Conservation (phyloP, 805 yeast species). For the Candida insectorum region DNA sequence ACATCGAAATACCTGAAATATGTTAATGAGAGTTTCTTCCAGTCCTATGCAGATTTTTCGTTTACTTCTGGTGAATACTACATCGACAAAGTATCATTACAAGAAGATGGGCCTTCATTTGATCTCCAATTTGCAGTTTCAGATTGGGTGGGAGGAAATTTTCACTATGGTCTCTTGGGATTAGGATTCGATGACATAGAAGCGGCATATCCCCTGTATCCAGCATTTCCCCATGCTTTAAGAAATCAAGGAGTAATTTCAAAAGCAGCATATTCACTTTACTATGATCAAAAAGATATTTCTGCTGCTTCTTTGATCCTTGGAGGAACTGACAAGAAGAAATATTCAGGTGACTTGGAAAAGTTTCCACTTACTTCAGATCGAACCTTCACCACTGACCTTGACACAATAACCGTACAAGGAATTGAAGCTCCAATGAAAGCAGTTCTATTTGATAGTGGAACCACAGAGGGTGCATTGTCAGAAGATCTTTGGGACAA, state of each 20-base stretch:
- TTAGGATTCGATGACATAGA: slow-evolving; percentile 14
- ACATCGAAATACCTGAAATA: slow-evolving; percentile 28
- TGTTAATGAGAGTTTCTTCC: slow-evolving; percentile 34
- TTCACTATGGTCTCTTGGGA: slow-evolving; percentile 17
- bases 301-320: slow-evolving; percentile 22
- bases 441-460: slow-evolving; percentile 15
- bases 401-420: slow-evolving; percentile 9
- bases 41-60: slow-evolving; percentile 46
- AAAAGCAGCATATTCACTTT: slow-evolving; percentile 35
- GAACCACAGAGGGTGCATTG: neutral
- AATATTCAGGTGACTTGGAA: slow-evolving; percentile 16
- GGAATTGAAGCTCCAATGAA: slow-evolving; percentile 5
- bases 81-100: slow-evolving; percentile 12
- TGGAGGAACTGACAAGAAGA: slow-evolving; percentile 27
- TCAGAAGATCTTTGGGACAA: no score
- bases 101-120: slow-evolving; percentile 10
- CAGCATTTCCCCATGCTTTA: slow-evolving; percentile 32
- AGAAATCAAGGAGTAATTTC: slow-evolving; percentile 31
- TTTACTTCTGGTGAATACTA: slow-evolving; percentile 29
- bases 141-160: slow-evolving; percentile 11
- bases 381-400: slow-evolving; percentile 5
- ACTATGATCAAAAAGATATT: slow-evolving; percentile 21
- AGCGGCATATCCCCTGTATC: slow-evolving; percentile 15
- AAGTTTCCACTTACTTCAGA: neutral
- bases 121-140: slow-evolving; percentile 8